Evolutionary conservation across 2,329 filamentous ascomycete genomes (phyloP).

Genomic region (Chaetomiaceae sp.): DNA sequence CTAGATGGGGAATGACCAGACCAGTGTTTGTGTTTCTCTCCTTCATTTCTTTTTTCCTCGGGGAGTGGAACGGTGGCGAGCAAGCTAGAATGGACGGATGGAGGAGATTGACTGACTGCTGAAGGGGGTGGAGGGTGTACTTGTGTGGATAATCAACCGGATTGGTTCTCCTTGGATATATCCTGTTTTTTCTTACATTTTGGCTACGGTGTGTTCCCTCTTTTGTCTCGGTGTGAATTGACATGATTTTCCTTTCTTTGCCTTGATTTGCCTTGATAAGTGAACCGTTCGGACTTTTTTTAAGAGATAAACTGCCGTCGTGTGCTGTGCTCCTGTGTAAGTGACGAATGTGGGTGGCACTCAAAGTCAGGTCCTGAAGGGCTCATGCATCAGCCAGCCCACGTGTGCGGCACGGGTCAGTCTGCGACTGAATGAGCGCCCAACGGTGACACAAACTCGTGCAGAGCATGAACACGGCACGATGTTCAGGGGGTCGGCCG

Average conservation of each 20-base stretch:
- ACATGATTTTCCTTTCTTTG: not conserved
- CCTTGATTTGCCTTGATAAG: too few relatives aligned
- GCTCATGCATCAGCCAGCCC: too few relatives aligned
- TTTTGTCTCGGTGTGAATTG: not conserved
- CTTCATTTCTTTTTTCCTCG: not conserved
- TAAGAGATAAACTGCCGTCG: too few relatives aligned
- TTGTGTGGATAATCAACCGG: constrained; percentile 3
- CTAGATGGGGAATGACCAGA: not conserved
- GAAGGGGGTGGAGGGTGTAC: not conserved
- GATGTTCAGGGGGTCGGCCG: too few relatives aligned
- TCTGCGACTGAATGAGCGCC: too few relatives aligned
- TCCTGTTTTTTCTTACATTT: not conserved
- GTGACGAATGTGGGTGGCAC: too few relatives aligned
- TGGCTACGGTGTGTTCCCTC: not conserved
- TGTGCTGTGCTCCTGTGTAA: too few relatives aligned
- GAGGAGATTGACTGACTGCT: not conserved
- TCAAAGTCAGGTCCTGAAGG: too few relatives aligned
- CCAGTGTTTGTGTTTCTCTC: not conserved
- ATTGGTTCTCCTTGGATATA: not conserved
- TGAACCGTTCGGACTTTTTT: too few relatives aligned
- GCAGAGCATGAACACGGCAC: too few relatives aligned
- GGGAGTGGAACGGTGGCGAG: not conserved
- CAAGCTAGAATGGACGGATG: not conserved
- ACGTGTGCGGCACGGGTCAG: too few relatives aligned
- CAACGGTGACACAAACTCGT: too few relatives aligned